Evolutionary conservation across 495 filamentous ascomycete genomes (phyloP).

Genomic region (Thozetella sp.): DNA sequence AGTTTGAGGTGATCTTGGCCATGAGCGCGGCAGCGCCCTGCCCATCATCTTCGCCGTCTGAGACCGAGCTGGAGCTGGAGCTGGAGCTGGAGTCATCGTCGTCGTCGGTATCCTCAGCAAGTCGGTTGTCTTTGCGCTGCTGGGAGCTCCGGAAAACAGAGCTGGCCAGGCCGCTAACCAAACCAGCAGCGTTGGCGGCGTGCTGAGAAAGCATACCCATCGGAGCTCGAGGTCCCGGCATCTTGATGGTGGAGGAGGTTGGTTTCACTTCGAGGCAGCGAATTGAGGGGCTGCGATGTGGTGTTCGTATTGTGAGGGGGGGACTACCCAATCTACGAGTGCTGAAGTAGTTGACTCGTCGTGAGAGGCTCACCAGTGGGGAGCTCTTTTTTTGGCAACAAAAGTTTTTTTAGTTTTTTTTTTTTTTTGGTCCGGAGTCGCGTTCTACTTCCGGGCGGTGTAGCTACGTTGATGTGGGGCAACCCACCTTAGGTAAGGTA

Average conservation of each 20-base stretch:
- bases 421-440: background rate
- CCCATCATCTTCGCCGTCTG: background rate
- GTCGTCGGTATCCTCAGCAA: conserved; percentile 13
- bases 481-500: background rate
- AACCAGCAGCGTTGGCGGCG: conserved; percentile 20
- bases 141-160: conserved; percentile 13
- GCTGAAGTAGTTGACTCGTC: background rate
- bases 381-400: conserved; percentile 13
- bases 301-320: background rate
- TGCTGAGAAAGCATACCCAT: conserved; percentile 30
- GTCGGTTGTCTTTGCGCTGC: conserved; percentile 16
- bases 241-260: conserved; percentile 9
- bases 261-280: conserved; percentile 8
- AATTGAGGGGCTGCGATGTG: conserved; percentile 7
- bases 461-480: background rate
- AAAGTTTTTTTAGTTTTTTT: no score
- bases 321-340: background rate
- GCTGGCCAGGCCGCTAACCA: conserved; percentile 20
- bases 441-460: conserved; percentile 6
- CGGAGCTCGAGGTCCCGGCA: conserved; percentile 33
- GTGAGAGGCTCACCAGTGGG: conserved; percentile 5
- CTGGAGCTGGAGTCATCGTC: conserved; percentile 20
- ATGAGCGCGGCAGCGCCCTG: background rate
- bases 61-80: conserved; percentile 13
- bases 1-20: background rate